Percentiles rank a stretch among this genome's conserved stretches.
Conservation (phyloP, 2,329 filamentous ascomycete species). For the Zasmidium angulare region DNA sequence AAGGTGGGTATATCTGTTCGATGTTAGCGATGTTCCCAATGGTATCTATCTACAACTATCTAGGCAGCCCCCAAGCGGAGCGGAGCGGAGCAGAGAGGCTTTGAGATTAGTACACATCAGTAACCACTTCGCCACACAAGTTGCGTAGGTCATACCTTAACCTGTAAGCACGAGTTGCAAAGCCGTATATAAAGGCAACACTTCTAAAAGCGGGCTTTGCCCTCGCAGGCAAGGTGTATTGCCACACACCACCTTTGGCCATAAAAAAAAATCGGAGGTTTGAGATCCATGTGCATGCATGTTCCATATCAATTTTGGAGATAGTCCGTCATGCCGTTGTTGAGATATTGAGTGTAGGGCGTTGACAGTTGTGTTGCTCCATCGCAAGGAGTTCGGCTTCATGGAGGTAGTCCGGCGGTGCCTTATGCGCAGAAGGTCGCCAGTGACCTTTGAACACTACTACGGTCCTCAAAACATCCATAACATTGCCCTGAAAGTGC, state of each 20-base stretch:
- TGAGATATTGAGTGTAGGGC: constrained; percentile 5
- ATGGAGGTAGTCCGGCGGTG: background rate
- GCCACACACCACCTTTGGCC: background rate
- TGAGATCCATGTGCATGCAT: background rate
- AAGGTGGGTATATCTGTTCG: no score
- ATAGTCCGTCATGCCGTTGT: background rate
- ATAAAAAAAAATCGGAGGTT: background rate
- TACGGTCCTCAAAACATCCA: background rate
- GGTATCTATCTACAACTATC: no score
- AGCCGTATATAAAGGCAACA: background rate
- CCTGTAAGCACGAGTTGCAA: background rate
- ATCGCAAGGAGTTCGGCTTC: background rate
- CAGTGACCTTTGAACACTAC: background rate
- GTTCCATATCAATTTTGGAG: background rate
- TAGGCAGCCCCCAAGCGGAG: no score
- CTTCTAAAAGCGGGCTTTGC: background rate
- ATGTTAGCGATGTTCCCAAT: no score
- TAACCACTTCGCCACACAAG: background rate
- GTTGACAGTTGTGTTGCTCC: background rate
- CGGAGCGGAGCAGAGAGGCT: no score
- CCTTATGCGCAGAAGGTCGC: background rate
- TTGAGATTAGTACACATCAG: no score
- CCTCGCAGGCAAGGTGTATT: background rate
- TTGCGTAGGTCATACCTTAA: background rate
- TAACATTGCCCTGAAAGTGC: background rate